phyloP scores from a whole-genome alignment of 2,329 filamentous ascomycete genomes.

The Domatiomyces globalis region DNA sequence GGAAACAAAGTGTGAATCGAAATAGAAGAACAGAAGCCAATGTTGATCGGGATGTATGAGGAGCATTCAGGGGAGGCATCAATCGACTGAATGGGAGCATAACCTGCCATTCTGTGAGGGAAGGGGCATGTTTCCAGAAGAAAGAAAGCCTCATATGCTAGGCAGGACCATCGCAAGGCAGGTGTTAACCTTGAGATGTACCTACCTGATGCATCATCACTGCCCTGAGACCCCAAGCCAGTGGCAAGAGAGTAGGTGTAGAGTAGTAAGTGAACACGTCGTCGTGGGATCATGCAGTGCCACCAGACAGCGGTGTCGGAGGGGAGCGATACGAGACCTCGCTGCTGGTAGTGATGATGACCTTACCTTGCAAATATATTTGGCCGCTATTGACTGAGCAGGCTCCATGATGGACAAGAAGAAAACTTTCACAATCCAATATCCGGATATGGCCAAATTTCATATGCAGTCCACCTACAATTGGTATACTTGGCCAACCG shows the following conservation, averaged over 20 bases:
- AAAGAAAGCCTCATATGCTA: neutral
- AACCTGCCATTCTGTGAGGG: too few species aligned
- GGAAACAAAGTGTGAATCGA: neutral
- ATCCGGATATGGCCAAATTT: neutral
- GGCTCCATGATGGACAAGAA: too few species aligned
- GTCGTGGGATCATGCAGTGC: too few species aligned
- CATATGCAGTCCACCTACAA: neutral
- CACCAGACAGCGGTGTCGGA: too few species aligned
- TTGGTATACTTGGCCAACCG: neutral
- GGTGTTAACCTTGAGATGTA: neutral
- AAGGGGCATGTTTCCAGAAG: neutral
- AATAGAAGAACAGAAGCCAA: neutral
- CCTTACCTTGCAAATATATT: neutral
- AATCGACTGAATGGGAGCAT: too few species aligned
- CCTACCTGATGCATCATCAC: neutral
- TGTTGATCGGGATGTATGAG: neutral
- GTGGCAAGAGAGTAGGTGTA: too few species aligned
- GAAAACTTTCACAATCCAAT: neutral
- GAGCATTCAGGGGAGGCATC: neutral
- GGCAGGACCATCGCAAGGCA: neutral
- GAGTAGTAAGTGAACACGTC: too few species aligned
- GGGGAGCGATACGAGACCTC: too few species aligned
- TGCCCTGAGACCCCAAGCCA: too few species aligned
- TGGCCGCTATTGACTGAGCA: neutral
- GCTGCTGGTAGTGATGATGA: neutral